Conservation (phyloP, 23 red algal genomes). For the Chondrus crispus region DNA sequence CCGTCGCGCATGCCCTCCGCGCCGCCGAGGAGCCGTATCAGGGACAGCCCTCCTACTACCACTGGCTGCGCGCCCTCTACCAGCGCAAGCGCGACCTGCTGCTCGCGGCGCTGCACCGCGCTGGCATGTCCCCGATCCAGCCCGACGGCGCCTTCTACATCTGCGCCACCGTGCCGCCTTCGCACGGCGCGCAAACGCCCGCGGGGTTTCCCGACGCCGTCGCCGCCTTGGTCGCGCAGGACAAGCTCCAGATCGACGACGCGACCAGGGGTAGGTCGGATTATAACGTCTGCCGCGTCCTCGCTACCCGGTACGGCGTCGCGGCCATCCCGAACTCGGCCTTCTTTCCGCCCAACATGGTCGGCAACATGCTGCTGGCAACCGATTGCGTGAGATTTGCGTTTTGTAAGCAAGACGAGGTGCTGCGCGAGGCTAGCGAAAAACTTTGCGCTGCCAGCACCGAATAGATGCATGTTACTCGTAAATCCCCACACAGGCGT, state of each 20-base stretch:
- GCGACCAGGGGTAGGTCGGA: constrained; percentile 63
- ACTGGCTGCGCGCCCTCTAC: constrained; percentile 39
- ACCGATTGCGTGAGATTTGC: constrained; percentile 76
- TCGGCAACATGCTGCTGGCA: background rate
- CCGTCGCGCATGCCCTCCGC: constrained; percentile 63
- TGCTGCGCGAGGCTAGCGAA: constrained; percentile 66
- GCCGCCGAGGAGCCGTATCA: constrained; percentile 60
- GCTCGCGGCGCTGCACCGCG: constrained; percentile 26
- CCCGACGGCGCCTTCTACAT: constrained; percentile 92
- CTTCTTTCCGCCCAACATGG: constrained; percentile 55
- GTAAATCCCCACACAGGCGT: no score
- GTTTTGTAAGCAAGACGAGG: constrained; percentile 87
- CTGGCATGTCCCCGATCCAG: constrained; percentile 64
- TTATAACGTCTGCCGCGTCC: constrained; percentile 78
- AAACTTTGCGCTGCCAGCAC: constrained; percentile 38
- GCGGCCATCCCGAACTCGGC: constrained; percentile 79
- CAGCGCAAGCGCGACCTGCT: constrained; percentile 72
- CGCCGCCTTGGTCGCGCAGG: background rate
- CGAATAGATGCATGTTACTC: no score
- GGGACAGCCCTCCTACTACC: constrained; percentile 66
- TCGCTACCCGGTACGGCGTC: constrained; percentile 57
- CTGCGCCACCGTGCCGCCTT: constrained; percentile 46
- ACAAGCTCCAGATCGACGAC: constrained; percentile 64
- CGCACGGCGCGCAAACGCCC: background rate
- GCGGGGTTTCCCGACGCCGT: constrained; percentile 37